Evolutionary conservation across 257 asterid species (phyloP).

Genomic region (Ilex asprella): DNA sequence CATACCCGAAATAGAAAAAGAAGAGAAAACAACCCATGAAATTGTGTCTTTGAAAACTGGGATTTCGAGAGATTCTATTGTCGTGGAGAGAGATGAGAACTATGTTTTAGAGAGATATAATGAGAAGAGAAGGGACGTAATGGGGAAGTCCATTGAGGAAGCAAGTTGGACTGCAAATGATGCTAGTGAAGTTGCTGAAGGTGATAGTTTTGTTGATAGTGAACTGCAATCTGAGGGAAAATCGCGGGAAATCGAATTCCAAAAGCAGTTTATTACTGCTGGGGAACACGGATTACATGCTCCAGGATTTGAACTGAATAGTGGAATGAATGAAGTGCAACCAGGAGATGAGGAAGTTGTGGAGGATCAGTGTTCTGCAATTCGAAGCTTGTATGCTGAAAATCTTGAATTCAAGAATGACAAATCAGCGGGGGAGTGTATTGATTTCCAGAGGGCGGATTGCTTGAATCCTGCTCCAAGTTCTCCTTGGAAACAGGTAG

Average conservation of each 20-base stretch:
- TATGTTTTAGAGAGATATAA: slow-evolving; percentile 37
- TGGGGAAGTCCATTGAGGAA: slow-evolving; percentile 17
- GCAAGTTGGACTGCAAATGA: slow-evolving; percentile 9
- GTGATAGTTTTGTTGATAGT: slow-evolving; percentile 22
- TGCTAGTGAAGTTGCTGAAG: slow-evolving; percentile 24
- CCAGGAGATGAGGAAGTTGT: slow-evolving; percentile 20
- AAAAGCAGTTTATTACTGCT: slow-evolving; percentile 25
- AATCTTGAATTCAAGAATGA: slow-evolving; percentile 47
- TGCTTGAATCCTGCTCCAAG: slow-evolving; percentile 40
- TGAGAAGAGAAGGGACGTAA: slow-evolving; percentile 21
- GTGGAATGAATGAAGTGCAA: slow-evolving; percentile 28
- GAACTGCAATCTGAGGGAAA: slow-evolving; percentile 35
- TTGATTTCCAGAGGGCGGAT: slow-evolving; percentile 69
- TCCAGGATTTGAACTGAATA: neutral
- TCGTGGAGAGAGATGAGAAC: slow-evolving; percentile 44
- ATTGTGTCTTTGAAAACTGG: slow-evolving; percentile 33
- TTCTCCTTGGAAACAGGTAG: slow-evolving; percentile 40
- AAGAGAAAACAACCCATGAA: slow-evolving; percentile 37
- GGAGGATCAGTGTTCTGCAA: slow-evolving; percentile 28
- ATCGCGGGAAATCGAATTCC: slow-evolving; percentile 27
- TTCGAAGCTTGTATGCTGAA: slow-evolving; percentile 29
- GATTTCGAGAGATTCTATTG: slow-evolving; percentile 25
- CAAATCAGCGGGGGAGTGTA: slow-evolving; percentile 57
- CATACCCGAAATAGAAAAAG: slow-evolving; percentile 68
- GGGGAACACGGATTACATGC: neutral